A percentile compares a stretch with the other conserved stretches of the same genome.
Conservation (phyloP, 176 grass and related monocot genomes). For the barley (Hordeum vulgare) region DNA sequence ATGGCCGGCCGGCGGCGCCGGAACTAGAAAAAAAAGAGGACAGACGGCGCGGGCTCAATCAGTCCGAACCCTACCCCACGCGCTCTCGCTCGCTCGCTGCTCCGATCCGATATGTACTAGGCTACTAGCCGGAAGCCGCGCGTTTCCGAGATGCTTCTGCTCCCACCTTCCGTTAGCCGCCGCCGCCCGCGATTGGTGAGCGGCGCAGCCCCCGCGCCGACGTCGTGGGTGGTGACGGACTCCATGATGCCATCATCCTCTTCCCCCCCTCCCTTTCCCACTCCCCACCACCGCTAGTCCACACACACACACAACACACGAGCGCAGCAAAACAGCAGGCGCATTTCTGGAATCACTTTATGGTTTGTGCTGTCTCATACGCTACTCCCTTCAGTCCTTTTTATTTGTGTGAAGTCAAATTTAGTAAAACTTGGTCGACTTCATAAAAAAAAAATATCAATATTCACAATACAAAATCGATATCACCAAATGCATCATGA, state of each 20-base stretch:
- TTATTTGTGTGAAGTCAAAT: too few relatives aligned
- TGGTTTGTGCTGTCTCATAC: too few relatives aligned
- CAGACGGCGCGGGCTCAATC: neutral
- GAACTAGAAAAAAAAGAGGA: neutral
- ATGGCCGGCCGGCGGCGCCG: conserved; percentile 6
- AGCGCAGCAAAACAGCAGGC: neutral
- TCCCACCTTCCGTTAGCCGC: conserved; percentile 23
- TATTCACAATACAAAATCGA: too few relatives aligned
- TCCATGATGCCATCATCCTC: neutral
- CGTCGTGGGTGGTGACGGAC: neutral
- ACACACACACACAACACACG: too few relatives aligned
- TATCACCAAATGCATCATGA: too few relatives aligned
- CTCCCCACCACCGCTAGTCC: neutral
- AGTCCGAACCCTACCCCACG: neutral
- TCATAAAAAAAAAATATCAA: too few relatives aligned
- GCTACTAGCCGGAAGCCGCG: neutral
- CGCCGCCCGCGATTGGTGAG: conserved; percentile 7
- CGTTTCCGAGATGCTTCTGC: conserved; percentile 22
- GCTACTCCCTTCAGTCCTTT: too few relatives aligned
- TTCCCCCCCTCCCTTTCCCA: neutral
- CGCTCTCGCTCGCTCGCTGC: too few relatives aligned
- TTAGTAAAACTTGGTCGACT: too few relatives aligned
- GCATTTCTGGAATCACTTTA: neutral
- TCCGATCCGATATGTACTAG: neutral
- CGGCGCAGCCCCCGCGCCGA: neutral